These are phyloP conservation scores for Alternaria gansuensis DNA, from an alignment of 2,329 filamentous ascomycete species.

Conservation along the genomic window DNA sequence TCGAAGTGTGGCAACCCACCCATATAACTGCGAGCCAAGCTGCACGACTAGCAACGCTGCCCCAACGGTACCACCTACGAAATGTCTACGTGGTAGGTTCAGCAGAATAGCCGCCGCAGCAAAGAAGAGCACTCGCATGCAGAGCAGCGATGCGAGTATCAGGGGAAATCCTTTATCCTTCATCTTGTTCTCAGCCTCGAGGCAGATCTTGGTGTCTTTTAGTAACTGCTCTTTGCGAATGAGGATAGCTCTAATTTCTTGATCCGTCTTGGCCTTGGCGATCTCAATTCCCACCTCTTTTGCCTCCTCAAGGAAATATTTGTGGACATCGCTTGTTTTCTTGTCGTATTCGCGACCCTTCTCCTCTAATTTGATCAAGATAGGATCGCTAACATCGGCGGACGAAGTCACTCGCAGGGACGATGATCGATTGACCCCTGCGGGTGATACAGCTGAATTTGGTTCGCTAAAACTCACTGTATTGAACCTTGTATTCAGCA, in stretches of 20 bases:
- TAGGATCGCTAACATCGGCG: not conserved
- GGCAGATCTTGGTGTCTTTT: not conserved
- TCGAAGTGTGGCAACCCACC: not conserved
- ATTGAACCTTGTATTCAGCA: not conserved
- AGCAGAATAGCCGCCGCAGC: not conserved
- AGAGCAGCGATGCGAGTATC: not conserved
- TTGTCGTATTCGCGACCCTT: not conserved
- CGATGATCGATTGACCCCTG: not conserved
- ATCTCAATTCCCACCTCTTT: too few relatives aligned
- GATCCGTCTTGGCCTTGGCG: too few relatives aligned
- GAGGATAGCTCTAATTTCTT: too few relatives aligned
- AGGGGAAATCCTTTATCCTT: not conserved
- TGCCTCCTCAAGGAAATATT: not conserved
- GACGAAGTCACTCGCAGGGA: not conserved
- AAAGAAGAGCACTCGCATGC: not conserved
- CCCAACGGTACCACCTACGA: not conserved
- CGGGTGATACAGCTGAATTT: not conserved
- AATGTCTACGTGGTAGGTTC: not conserved
- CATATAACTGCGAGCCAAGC: not conserved
- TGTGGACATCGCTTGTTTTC: not conserved
- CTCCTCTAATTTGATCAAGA: not conserved
- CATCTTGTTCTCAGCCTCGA: not conserved
- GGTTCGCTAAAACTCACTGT: not conserved
- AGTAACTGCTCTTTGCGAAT: not conserved
- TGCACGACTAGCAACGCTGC: not conserved